phyloP scores from a whole-genome alignment of 805 yeast species.

The Metschnikowia peoriensis region DNA sequence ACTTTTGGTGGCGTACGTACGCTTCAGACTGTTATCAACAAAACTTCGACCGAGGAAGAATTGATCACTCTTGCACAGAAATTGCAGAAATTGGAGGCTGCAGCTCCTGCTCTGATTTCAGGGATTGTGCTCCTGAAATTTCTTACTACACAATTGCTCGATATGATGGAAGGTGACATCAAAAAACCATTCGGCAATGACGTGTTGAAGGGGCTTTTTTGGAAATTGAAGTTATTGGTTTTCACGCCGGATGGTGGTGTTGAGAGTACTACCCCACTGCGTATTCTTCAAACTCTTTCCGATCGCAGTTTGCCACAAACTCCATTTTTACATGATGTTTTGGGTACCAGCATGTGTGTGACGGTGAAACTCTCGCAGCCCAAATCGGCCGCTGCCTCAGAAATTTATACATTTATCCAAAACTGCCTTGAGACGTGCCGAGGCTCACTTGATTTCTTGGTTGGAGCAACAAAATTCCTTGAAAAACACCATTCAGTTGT shows the following conservation, averaged over 20 bases:
- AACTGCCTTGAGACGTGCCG: slow-evolving; percentile 8
- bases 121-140: slow-evolving; percentile 8
- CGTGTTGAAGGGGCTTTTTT: slow-evolving; percentile 5
- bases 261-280: slow-evolving; percentile 3
- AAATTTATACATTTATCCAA: slow-evolving; percentile 3
- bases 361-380: slow-evolving; percentile 1
- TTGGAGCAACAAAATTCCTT: slow-evolving; percentile 5
- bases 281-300: slow-evolving; percentile 3
- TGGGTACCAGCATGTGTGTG: slow-evolving; percentile 5
- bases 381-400: neutral
- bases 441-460: slow-evolving; percentile 5
- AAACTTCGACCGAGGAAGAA: slow-evolving; percentile 12
- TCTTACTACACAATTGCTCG: slow-evolving; percentile 8
- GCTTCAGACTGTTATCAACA: slow-evolving; percentile 49
- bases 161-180: slow-evolving; percentile 3
- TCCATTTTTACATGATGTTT: slow-evolving; percentile 8
- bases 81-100: slow-evolving; percentile 3
- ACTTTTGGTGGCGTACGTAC: slow-evolving; percentile 43
- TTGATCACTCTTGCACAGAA: slow-evolving; percentile 9
- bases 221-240: slow-evolving; percentile 10
- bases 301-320: slow-evolving; percentile 7
- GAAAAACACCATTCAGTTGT: neutral
- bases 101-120: neutral
- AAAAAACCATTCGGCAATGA: neutral
- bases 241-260: slow-evolving; percentile 4